Base-by-base conservation (phyloP, 805 yeast genomes). In the Yamadazyma philogaea region DNA sequence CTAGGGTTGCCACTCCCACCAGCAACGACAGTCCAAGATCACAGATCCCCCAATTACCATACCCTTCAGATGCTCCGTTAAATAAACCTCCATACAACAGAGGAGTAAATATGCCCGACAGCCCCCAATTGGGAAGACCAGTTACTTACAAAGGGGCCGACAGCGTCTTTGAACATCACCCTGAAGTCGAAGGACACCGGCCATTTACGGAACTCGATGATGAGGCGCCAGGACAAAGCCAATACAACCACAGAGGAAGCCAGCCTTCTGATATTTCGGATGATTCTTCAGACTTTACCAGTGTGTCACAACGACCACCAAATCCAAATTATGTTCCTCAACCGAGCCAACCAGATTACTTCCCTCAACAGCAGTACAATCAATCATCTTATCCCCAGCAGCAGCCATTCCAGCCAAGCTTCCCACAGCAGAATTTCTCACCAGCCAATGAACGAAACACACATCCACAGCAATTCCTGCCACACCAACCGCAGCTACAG, bases 281-380 rank as follows among this genome's bases (percentile, higher is more conserved):
- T 47, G 57, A 57, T 24, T 79, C 71, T 36, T 84, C 91, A 1
- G 83, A 82, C 54, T 82, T 85, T 60, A 84, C 93, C 1, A 81
- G 88, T 40, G 86, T 85, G 1, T 82, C 90, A 6, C 91, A 84
- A 61, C 70, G 91, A 57, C 89, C 82, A 20, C 72, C 79, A 12
- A 84, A 84, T 53, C 86, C 84, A 14, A 62, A 67, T 20, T 80
- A 77, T 50, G 39, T 70, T 66, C 52, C 46, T 36, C 42, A 38
- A 18, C 18, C 17, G 22, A 42, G 27, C 58, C 54, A 53, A 40
- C 51, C 53, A 21, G 44, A 40, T 28, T 39, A 48, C 35, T 49
- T 19, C 35, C 48, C 37, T 30, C 43, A 42, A 7, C 43, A 39
- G 11, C 45, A 40, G 19, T 8, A 32, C 18, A 53, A 45, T 30